These are phyloP conservation scores for Brassica balearica DNA, from an alignment of 441 rosid genomes.

Conservation along the genomic window DNA sequence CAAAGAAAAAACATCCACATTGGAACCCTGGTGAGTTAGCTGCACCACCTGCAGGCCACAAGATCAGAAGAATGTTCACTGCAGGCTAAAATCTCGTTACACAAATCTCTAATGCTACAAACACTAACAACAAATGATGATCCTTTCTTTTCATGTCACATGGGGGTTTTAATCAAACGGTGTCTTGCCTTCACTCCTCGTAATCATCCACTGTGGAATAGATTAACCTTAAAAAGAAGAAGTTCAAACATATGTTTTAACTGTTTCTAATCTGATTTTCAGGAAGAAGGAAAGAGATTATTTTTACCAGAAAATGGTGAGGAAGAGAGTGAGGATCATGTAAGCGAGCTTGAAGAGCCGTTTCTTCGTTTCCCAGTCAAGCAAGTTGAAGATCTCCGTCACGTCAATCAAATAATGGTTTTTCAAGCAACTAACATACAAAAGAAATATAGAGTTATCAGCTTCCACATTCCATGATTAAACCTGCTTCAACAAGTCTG, in stretches of 20 bases:
- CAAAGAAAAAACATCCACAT: too few species aligned
- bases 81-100: slow-evolving; percentile 21
- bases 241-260: not conserved
- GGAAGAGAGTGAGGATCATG: slow-evolving; percentile 66
- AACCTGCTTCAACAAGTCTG: slow-evolving; percentile 1
- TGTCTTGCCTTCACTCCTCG: slow-evolving; percentile 31
- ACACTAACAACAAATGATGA: not conserved
- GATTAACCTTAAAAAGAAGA: slow-evolving; percentile 34
- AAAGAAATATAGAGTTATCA: not conserved
- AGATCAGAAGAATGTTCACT: not conserved
- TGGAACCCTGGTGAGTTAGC: too few species aligned
- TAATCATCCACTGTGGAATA: slow-evolving; percentile 41
- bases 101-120: not conserved
- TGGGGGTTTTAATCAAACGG: not conserved
- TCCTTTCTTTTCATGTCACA: slow-evolving; percentile 10
- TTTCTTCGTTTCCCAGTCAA: slow-evolving; percentile 83
- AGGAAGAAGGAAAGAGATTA: not conserved
- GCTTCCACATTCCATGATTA: not conserved
- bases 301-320: slow-evolving; percentile 80
- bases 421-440: slow-evolving; percentile 58
- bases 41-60: not conserved
- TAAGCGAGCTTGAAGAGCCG: slow-evolving; percentile 87
- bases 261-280: not conserved
- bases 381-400: slow-evolving; percentile 93
- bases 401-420: slow-evolving; percentile 77